Percentiles rank a stretch among this genome's conserved stretches.
phyloP scores from a whole-genome alignment of 140 eudicot genomes.

The Ambrosia hybrid region DNA sequence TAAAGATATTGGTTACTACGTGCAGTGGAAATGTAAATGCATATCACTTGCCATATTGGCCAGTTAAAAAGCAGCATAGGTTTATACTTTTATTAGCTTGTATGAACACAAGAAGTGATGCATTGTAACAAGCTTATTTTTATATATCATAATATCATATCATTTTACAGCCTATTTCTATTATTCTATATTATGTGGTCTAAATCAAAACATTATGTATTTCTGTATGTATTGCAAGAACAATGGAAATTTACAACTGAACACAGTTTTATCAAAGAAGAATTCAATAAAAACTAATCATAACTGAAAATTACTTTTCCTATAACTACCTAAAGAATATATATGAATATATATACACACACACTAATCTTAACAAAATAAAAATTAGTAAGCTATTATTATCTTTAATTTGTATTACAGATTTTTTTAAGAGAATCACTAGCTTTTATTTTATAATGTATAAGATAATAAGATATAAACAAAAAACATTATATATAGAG shows the following conservation, averaged over 20 bases:
- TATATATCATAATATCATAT: constrained; percentile 16
- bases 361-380: no score
- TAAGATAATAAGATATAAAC: not conserved
- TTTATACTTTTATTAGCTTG: constrained; percentile 24
- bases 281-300: not conserved
- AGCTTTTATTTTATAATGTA: not conserved
- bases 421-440: not conserved
- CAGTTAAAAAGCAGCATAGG: constrained; percentile 26
- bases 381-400: no score
- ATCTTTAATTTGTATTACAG: no score
- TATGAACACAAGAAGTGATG: constrained; percentile 24
- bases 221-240: constrained; percentile 6
- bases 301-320: not conserved
- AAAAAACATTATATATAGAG: not conserved
- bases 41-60: constrained; percentile 31
- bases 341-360: no score
- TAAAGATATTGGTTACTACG: constrained; percentile 36
- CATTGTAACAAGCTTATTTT: constrained; percentile 21
- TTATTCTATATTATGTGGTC: not conserved
- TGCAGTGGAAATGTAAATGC: constrained; percentile 44
- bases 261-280: not conserved
- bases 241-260: not conserved
- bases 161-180: constrained; percentile 15
- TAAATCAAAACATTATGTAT: constrained; percentile 1
- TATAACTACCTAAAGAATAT: not conserved